These are phyloP conservation scores for Colletotrichum endophyticum DNA, from an alignment of 2,329 filamentous ascomycete genomes.

Conservation along the genomic window DNA sequence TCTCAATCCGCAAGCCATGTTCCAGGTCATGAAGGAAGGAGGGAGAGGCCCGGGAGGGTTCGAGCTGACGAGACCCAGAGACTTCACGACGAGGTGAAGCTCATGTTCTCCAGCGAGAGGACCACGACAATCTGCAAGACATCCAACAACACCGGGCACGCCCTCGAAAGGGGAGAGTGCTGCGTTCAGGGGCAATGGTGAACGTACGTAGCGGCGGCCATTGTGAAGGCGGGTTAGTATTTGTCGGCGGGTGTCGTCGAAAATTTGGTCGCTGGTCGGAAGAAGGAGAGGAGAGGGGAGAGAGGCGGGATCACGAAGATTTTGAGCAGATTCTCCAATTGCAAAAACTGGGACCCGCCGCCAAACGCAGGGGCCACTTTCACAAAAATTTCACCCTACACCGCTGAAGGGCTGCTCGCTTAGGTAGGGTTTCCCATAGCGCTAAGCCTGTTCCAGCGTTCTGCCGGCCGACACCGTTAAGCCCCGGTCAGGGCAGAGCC, in stretches of 20 bases:
- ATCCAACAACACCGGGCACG: slow-evolving; percentile 50
- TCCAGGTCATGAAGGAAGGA: slow-evolving; percentile 52
- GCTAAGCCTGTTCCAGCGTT: not conserved
- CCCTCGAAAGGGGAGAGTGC: slow-evolving; percentile 37
- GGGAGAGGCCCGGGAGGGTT: slow-evolving; percentile 72
- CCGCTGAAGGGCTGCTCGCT: slow-evolving; percentile 3
- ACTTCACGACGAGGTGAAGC: slow-evolving; percentile 41
- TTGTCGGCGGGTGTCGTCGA: slow-evolving; percentile 33
- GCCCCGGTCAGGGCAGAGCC: slow-evolving; percentile 6
- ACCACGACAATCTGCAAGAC: slow-evolving; percentile 78
- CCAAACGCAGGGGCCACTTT: not conserved
- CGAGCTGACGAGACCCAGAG: slow-evolving; percentile 71
- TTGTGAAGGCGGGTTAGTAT: slow-evolving; percentile 42
- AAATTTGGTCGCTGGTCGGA: slow-evolving; percentile 15
- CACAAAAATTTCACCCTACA: not conserved
- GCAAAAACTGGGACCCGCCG: not conserved
- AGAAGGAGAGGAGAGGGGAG: not conserved
- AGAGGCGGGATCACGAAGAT: not conserved
- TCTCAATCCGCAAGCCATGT: slow-evolving; percentile 58
- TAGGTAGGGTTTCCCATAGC: slow-evolving; percentile 4
- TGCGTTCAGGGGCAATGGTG: slow-evolving; percentile 7
- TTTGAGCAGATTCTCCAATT: slow-evolving; percentile 18
- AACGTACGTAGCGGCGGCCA: slow-evolving; percentile 61
- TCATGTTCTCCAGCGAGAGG: slow-evolving; percentile 72
- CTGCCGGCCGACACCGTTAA: not conserved